Evolutionary conservation across 1,139 yeast genomes (phyloP), one percentile per base, ranked within the genome.

Genomic region (Hansenula lynferdii): DNA sequence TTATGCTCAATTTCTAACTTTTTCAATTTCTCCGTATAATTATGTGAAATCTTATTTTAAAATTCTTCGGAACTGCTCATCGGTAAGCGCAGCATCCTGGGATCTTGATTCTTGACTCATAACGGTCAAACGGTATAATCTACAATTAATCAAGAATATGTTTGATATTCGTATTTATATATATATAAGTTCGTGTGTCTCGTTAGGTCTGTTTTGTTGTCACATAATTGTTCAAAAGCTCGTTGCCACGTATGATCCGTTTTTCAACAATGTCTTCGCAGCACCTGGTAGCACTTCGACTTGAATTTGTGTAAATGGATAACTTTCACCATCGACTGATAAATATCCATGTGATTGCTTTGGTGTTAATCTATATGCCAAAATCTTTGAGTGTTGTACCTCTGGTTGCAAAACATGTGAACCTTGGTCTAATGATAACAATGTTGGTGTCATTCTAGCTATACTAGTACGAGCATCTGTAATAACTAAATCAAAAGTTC

Each of bases 271-370:
- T 0, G 67, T 61, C 43, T 64, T 67, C 21, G 65, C 67, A 9
- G 67, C 50, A 28, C 75, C 66, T 2, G 80, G 76, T 36, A 84
- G 55, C 0, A 92, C 70, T 61, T 89, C 96, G 11, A 84, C 96
- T 57, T 92, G 97, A 45, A 84, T 64, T 1, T 95, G 80, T 51
- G 72, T 77, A 43, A 82, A 72, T 0, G 95, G 94, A 49, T 82
- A 89, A 41, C 70, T 68, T 59, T 92, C 98, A 28, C 98, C 98
- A 61, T 92, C 98, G 20, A 92, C 77, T 2, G 95, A 80, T 21
- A 90, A 67, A 45, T 71, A 77, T 41, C 89, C 85, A 15, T 64
- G 62, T 8, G 54, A 43, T 6, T 70, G 51, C 43, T 67, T 70
- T 1, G 98, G 98, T 1, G 77, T 70, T 40, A 92, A 63, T 49